Evolutionary conservation across 345 rosid species (phyloP), one percentile per base, ranked within the genome.

Genomic region (Capsella bursapastoris): DNA sequence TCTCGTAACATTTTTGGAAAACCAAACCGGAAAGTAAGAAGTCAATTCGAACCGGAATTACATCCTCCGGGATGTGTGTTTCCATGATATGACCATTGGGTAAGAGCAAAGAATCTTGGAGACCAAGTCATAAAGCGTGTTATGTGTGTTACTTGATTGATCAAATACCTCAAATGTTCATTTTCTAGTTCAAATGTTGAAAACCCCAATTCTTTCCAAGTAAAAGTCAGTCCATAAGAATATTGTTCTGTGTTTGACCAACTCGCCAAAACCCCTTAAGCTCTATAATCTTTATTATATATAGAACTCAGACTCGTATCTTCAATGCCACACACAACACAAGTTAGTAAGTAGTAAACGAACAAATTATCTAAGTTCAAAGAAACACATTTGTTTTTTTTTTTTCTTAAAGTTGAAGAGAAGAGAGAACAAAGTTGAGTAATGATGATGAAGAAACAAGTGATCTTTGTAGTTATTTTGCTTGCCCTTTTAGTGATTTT

Each of bases 371-470:
- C 16, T 8, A 22, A 3, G n/a, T 55, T 0, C 61, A n/a, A n/a
- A 14, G 10, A 31, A 31, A 55, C 37, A 55, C 1, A 13, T 53
- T 13, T 8, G 40, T 7, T 35, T 35, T 2, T 8, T 2, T 37
- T 29, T 7, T 29, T 29, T 1, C 1, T 47, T n/a, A 1, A 57
- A 32, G 61, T 57, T 57, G 7, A n/a, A 4, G 43, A 57, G 27
- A 15, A 7, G 29, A 13, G 7, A 55, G 14, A n/a, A 57, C 63
- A 15, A 57, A 34, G 28, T 35, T 34, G 16, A 57, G 14, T 22
- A 22, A 22, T 57, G 64, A 49, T 62, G 75, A 43, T 69, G 75
- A 76, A 35, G 59, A 76, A 76, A 29, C 70, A 69, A 48, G 66
- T 64, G 55, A 69, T 70, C 7, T 2, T 70, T 45, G 66, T 4